Percentiles rank a stretch among this genome's conserved stretches.
Evolutionary conservation across 768 basidiomycete genomes (phyloP).

Genomic region (Russula brevipes): DNA sequence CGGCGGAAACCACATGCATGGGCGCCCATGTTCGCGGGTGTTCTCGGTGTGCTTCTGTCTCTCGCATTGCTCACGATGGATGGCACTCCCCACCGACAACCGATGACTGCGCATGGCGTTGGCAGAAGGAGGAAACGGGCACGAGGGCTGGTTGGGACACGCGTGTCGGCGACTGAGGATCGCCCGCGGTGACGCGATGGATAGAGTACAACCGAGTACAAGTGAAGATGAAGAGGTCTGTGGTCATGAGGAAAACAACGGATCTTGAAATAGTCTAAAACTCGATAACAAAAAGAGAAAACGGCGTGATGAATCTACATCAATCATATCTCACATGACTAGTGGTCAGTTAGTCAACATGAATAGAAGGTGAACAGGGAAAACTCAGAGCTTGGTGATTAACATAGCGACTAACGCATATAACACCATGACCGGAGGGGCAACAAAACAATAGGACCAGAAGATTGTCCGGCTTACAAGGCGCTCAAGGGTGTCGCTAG

Average conservation of each 20-base stretch:
- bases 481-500: conserved; percentile 84
- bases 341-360: not conserved
- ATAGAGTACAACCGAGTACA: not conserved
- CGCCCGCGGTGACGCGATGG: not conserved
- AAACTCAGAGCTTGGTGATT: conserved; percentile 46
- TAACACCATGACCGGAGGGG: conserved; percentile 75
- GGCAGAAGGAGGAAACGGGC: not conserved
- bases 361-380: not conserved
- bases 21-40: not conserved
- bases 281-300: not conserved
- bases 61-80: not conserved
- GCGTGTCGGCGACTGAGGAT: not conserved
- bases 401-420: conserved; percentile 73
- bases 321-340: not conserved
- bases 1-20: not conserved
- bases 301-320: not conserved
- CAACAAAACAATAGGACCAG: conserved; percentile 86
- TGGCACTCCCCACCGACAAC: not conserved
- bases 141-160: not conserved
- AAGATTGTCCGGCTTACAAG: conserved; percentile 89
- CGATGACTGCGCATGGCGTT: not conserved
- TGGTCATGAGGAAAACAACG: not conserved
- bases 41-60: conserved; percentile 3
- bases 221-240: not conserved
- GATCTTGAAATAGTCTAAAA: not conserved